phyloP scores from a whole-genome alignment of 306 rosid species.

The Carpinus viminea region DNA sequence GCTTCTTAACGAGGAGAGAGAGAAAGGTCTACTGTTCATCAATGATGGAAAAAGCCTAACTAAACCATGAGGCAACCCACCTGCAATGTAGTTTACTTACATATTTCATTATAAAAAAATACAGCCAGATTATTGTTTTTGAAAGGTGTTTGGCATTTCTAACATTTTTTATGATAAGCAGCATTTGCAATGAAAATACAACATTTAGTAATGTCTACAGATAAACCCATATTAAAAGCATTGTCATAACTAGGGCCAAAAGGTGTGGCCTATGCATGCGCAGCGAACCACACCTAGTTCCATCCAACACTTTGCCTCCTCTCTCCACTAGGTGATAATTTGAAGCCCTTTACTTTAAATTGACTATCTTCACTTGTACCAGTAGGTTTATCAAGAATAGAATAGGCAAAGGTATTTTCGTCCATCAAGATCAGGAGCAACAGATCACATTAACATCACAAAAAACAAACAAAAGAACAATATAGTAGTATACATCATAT shows the following conservation, averaged over 20 bases:
- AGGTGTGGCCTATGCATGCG: not conserved
- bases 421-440: not conserved
- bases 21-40: not conserved
- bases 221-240: not conserved
- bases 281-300: not conserved
- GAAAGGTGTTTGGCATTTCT: not conserved
- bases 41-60: not conserved
- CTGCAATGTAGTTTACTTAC: not conserved
- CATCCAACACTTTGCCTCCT: not conserved
- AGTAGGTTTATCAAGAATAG: not conserved
- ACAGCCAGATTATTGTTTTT: not conserved
- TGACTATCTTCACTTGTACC: not conserved
- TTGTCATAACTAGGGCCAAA: not conserved
- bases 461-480: not conserved
- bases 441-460: not conserved
- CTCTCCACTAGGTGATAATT: not conserved
- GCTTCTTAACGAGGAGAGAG: not conserved
- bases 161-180: not conserved
- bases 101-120: not conserved
- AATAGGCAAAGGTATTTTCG: not conserved
- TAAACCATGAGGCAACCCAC: not conserved
- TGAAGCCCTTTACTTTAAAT: not conserved
- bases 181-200: not conserved
- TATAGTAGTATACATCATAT: not conserved
- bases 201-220: not conserved